Evolutionary conservation across 345 rosid genomes (phyloP), one percentile per base, ranked within the genome.

Genomic region (Citrus cavaleriei): DNA sequence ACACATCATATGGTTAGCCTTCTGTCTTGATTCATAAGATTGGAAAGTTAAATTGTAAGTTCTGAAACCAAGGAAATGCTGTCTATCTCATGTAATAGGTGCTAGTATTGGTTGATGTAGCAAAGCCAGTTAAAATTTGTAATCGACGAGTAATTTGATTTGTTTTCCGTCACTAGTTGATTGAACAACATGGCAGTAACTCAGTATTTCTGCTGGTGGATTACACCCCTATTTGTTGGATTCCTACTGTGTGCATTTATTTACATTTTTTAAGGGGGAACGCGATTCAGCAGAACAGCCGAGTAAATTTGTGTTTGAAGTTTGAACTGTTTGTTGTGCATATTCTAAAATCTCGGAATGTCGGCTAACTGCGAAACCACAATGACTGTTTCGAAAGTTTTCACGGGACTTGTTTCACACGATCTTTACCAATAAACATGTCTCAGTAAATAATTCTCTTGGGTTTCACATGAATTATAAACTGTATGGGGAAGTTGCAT

Each of bases 401-500:
- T 73, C 51, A 22, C 66, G 34, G 5, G 76, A 35, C 12, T 35
- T 49, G 0, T 10, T 32, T 32, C 49, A 70, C 74, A 8, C 0
- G 60, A 37, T 37, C 46, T 66, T 66, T 51, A 25, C 59, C 32
- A 46, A 7, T 14, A 69, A 65, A 25, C 57, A n/a, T 13, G 49
- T 13, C 34, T 24, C 34, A 16, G 76, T 59, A 61, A 74, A 62
- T 16, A 62, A 27, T 65, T 21, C 16, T 42, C 69, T 40, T 42
- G 70, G 70, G 58, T 40, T 62, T 74, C 70, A 59, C 66, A 58
- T 34, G 76, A 69, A 24, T 32, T 21, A 32, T 10, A 59, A 25
- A 34, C 76, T n/a, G 7, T 32, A 14, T 2, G 14, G 49, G 67
- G n/a, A 16, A 25, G 28, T 73, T 38, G 35, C n/a, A 58, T 34